Conservation (phyloP, 805 yeast genomes). For the Myxozyma mucilagina region DNA sequence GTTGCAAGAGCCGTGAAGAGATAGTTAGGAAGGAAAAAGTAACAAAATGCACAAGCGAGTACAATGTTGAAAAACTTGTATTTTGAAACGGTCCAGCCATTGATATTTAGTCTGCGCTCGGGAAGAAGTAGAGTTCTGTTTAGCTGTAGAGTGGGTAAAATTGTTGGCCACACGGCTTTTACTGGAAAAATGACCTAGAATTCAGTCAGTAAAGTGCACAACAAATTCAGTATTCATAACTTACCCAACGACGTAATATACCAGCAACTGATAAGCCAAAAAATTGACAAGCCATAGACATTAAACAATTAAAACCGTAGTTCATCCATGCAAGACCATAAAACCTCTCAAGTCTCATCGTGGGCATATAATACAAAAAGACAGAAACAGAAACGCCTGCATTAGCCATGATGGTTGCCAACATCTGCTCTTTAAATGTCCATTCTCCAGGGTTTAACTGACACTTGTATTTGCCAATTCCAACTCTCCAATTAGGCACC, state of each 20-base stretch:
- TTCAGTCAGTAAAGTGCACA: neutral
- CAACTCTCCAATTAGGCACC: conserved; percentile 49
- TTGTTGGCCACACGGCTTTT: conserved; percentile 37
- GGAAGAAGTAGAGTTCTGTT: conserved; percentile 47
- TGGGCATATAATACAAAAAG: conserved; percentile 6
- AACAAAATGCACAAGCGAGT: conserved; percentile 49
- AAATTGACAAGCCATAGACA: conserved; percentile 47
- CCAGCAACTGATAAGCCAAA: conserved; percentile 39
- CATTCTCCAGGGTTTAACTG: conserved; percentile 64
- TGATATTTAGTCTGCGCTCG: conserved; percentile 48
- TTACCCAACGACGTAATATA: conserved; percentile 55
- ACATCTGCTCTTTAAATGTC: conserved; percentile 64
- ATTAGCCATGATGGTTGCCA: conserved; percentile 48
- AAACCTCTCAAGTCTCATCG: conserved; percentile 27
- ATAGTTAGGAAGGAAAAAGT: conserved; percentile 70
- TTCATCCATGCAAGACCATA: conserved; percentile 41
- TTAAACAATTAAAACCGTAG: conserved; percentile 55
- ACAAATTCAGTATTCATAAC: neutral
- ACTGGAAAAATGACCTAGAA: conserved; percentile 53
- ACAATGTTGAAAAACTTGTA: conserved; percentile 51
- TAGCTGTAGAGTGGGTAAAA: conserved; percentile 51
- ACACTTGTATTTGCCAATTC: conserved; percentile 44
- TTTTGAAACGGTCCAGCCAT: conserved; percentile 62
- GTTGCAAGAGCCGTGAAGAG: conserved; percentile 60
- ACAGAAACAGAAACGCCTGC: conserved; percentile 15